Conservation (phyloP, 805 yeast species). For the Jamesozyma lodderae region DNA sequence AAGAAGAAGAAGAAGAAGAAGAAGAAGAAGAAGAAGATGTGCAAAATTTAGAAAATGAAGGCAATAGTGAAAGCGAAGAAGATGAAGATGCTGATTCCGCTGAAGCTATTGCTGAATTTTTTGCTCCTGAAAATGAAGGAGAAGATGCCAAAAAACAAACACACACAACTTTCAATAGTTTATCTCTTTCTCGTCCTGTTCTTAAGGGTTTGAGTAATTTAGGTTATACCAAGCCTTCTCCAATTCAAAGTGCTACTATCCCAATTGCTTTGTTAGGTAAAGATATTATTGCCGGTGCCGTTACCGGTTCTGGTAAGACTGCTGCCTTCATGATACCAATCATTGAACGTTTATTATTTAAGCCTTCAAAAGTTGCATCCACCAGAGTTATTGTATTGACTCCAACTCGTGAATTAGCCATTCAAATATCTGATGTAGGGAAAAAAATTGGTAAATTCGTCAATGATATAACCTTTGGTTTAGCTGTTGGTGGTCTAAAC, state of each 20-base stretch:
- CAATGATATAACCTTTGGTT: slow-evolving; percentile 70
- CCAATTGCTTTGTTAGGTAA: slow-evolving; percentile 91
- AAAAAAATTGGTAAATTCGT: slow-evolving; percentile 72
- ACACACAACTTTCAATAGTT: slow-evolving; percentile 61
- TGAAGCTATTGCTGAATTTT: slow-evolving; percentile 76
- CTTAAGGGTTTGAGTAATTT: slow-evolving; percentile 71
- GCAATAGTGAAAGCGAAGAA: slow-evolving; percentile 16
- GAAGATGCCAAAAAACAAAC: slow-evolving; percentile 42
- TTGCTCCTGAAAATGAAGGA: slow-evolving; percentile 48
- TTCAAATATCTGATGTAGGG: slow-evolving; percentile 93
- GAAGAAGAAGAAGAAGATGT: slow-evolving; percentile 15
- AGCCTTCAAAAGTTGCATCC: slow-evolving; percentile 76
- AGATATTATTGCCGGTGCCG: slow-evolving; percentile 98
- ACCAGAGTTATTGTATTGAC: slow-evolving; percentile 86
- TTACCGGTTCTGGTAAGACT: slow-evolving; percentile 98
- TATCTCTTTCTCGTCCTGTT: slow-evolving; percentile 83
- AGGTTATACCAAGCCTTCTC: slow-evolving; percentile 84
- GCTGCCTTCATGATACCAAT: slow-evolving; percentile 97
- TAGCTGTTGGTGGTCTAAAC: slow-evolving; percentile 97
- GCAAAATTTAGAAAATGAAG: slow-evolving; percentile 27
- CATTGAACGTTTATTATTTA: slow-evolving; percentile 80
- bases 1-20: slow-evolving; percentile 26
- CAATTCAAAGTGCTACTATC: slow-evolving; percentile 87
- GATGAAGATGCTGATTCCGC: slow-evolving; percentile 38
- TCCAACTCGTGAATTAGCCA: slow-evolving; percentile 97